phyloP scores from a whole-genome alignment of 306 rosid species.

The peach (Prunus persica) region DNA sequence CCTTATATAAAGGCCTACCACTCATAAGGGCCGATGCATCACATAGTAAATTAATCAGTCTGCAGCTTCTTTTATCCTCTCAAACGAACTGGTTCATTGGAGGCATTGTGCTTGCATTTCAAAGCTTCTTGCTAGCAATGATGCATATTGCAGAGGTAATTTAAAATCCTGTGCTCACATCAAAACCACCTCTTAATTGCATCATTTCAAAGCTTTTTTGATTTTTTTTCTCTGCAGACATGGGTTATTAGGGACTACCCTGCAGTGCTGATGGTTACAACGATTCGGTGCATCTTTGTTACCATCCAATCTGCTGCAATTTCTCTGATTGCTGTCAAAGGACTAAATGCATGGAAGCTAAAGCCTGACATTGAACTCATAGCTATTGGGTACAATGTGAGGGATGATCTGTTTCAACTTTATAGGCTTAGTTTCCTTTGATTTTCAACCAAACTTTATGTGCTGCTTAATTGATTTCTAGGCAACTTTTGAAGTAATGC shows the following conservation, averaged over 20 bases:
- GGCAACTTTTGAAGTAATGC: conserved; percentile 34
- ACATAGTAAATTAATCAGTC: not conserved
- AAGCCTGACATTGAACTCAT: conserved; percentile 23
- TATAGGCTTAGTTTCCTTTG: not conserved
- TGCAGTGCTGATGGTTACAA: conserved; percentile 34
- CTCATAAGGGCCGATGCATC: not conserved
- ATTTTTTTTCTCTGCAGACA: conserved; percentile 24
- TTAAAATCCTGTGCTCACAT: not conserved
- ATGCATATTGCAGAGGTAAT: conserved; percentile 37
- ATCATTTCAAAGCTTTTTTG: not conserved
- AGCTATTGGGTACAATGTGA: conserved; percentile 31
- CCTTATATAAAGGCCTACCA: conserved; percentile 45
- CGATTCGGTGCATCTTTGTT: conserved; percentile 3
- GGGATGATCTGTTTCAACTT: not conserved
- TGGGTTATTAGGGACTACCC: conserved; percentile 38
- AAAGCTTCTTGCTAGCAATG: conserved; percentile 26
- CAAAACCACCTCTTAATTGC: not conserved
- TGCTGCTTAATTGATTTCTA: conserved; percentile 14
- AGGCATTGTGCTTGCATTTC: conserved; percentile 35
- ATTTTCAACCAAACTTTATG: not conserved
- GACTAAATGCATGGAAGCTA: conserved; percentile 30
- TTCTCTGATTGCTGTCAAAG: conserved; percentile 29
- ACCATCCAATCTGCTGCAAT: conserved; percentile 31
- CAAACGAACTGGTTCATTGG: conserved; percentile 39
- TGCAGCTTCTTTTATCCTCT: conserved; percentile 3